Percentiles rank a stretch among this genome's conserved stretches.
Evolutionary conservation across 768 basidiomycete genomes (phyloP).

Genomic region (Leccinum sublutescens): DNA sequence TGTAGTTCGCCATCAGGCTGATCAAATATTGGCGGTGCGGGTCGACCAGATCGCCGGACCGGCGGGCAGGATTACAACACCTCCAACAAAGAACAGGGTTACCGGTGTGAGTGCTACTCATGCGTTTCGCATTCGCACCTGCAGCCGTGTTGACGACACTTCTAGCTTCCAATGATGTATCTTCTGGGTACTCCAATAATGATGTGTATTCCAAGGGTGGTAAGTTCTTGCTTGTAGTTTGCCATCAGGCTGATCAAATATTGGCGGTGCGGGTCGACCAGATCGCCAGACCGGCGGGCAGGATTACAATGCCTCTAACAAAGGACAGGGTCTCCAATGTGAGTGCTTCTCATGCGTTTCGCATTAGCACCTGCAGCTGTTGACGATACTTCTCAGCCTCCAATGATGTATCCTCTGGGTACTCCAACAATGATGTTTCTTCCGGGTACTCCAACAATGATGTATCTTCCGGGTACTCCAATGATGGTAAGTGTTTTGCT

Average conservation of each 20-base stretch:
- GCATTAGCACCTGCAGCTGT: not conserved
- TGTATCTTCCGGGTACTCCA: too few species aligned
- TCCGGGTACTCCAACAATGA: not conserved
- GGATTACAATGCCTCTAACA: constrained; percentile 58
- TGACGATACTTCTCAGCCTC: not conserved
- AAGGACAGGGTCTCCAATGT: constrained; percentile 31
- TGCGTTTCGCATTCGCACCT: not conserved
- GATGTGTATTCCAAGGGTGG: not conserved
- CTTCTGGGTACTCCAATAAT: not conserved
- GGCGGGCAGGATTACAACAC: not conserved
- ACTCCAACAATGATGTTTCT: not conserved
- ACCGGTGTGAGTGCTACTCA: not conserved
- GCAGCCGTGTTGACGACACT: not conserved
- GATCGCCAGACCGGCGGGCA: constrained; percentile 57
- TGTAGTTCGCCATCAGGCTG: not conserved
- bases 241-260: not conserved
- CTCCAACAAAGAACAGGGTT: constrained; percentile 13
- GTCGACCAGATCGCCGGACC: constrained; percentile 13
- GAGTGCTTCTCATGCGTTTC: not conserved
- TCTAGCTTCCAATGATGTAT: not conserved
- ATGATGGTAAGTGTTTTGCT: not conserved
- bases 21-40: not conserved
- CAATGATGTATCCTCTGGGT: too few species aligned
- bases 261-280: too few species aligned
- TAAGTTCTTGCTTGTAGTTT: not conserved